Percentiles rank a stretch among this genome's conserved stretches.
Conservation (phyloP, 208 protist species). For the Crithidia bombi region DNA sequence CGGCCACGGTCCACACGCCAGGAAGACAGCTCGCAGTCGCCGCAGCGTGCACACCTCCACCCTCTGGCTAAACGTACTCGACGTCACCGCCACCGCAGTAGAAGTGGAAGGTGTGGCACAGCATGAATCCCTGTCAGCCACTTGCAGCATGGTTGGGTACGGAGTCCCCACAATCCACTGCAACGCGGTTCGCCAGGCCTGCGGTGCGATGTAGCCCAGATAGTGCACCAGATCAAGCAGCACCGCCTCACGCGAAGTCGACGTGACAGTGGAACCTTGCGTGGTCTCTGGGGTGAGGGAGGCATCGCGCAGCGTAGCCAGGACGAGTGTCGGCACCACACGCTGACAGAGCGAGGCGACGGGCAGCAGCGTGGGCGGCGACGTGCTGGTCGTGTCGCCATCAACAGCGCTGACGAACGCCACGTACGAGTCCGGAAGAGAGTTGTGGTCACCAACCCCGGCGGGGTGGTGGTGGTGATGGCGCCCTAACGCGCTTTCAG, state of each 20-base stretch:
- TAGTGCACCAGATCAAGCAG: slow-evolving; percentile 16
- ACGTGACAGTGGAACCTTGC: background rate
- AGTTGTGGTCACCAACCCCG: too few relatives aligned
- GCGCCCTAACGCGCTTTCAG: too few relatives aligned
- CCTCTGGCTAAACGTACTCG: background rate
- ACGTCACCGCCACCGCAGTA: too few relatives aligned
- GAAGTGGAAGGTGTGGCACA: too few relatives aligned
- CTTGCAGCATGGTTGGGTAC: background rate
- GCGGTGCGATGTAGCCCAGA: slow-evolving; percentile 26
- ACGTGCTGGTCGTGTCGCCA: background rate
- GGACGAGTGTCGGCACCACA: slow-evolving; percentile 12
- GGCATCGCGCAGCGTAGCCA: slow-evolving; percentile 21
- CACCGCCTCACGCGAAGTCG: slow-evolving; percentile 9
- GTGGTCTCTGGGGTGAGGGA: background rate
- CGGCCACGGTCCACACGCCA: slow-evolving; percentile 34
- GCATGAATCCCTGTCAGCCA: background rate
- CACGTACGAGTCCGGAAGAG: too few relatives aligned
- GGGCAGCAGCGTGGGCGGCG: background rate
- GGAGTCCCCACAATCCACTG: slow-evolving; percentile 20
- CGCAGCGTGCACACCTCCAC: slow-evolving; percentile 16
- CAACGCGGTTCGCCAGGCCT: slow-evolving; percentile 16
- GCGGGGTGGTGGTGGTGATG: too few relatives aligned
- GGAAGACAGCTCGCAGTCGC: slow-evolving; percentile 20
- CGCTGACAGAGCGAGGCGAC: slow-evolving; percentile 7
- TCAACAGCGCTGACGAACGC: too few relatives aligned